Evolutionary conservation across 2,329 filamentous ascomycete species (phyloP).

Genomic region (Fusarium tjaetaba): DNA sequence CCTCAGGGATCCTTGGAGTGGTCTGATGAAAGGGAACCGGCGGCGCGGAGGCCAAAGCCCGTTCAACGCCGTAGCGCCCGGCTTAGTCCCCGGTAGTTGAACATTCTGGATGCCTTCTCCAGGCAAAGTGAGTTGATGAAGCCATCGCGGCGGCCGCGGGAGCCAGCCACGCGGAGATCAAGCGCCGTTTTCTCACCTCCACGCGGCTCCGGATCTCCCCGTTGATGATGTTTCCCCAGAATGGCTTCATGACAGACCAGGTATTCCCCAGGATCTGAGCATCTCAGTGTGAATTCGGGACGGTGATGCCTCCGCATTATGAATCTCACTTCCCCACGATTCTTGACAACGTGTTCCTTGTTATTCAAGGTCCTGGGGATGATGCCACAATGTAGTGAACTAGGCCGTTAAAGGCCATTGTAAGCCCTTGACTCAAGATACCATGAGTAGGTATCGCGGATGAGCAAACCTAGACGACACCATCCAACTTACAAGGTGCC

Average conservation of each 20-base stretch:
- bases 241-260: neutral
- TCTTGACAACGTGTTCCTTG: neutral
- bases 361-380: slow-evolving; percentile 10
- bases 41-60: slow-evolving; percentile 30
- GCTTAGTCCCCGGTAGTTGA: slow-evolving; percentile 2
- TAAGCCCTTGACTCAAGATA: neutral
- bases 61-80: slow-evolving; percentile 6
- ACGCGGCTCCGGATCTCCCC: neutral
- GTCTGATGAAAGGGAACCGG: slow-evolving; percentile 9
- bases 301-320: slow-evolving; percentile 15
- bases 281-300: neutral
- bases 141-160: neutral
- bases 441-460: neutral
- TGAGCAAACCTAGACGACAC: neutral
- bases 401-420: too few species aligned
- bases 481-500: neutral
- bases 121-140: neutral
- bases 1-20: slow-evolving; percentile 11
- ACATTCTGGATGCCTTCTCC: neutral
- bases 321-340: slow-evolving; percentile 8
- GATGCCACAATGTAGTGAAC: neutral
- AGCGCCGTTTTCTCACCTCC: neutral
- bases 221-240: neutral
- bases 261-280: neutral
- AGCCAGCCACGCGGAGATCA: slow-evolving; percentile 9